A percentile compares a stretch with the other conserved stretches of the same genome.
Evolutionary conservation across 2,329 filamentous ascomycete species (phyloP).

Genomic region (Podosphaera leucotricha): DNA sequence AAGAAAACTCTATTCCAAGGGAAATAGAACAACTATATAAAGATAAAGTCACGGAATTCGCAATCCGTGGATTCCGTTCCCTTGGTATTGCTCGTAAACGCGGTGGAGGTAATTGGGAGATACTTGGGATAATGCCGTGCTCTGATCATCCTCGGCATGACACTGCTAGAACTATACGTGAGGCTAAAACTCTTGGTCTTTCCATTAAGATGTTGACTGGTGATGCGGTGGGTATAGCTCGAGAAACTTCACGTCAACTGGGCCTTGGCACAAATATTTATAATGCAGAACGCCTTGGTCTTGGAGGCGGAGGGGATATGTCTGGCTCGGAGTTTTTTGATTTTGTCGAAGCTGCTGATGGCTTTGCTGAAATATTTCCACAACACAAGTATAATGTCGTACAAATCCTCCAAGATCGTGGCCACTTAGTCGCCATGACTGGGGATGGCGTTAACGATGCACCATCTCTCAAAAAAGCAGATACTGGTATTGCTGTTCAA

Average conservation of each 20-base stretch:
- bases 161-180: slow-evolving; percentile 71
- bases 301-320: slow-evolving; percentile 79
- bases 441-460: slow-evolving; percentile 91
- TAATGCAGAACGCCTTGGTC: slow-evolving; percentile 77
- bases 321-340: slow-evolving; percentile 84
- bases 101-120: slow-evolving; percentile 62
- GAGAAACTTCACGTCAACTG: slow-evolving; percentile 76
- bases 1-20: slow-evolving; percentile 58
- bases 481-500: slow-evolving; percentile 87
- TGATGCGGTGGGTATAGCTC: slow-evolving; percentile 79
- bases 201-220: slow-evolving; percentile 94
- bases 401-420: slow-evolving; percentile 80
- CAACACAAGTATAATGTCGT: slow-evolving; percentile 92
- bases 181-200: slow-evolving; percentile 68
- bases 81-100: slow-evolving; percentile 83
- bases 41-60: slow-evolving; percentile 80
- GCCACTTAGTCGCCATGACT: slow-evolving; percentile 87
- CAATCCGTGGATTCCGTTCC: slow-evolving; percentile 79
- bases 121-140: slow-evolving; percentile 88
- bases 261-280: slow-evolving; percentile 85
- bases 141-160: slow-evolving; percentile 79
- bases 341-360: slow-evolving; percentile 86
- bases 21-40: slow-evolving; percentile 66
- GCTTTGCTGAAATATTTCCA: slow-evolving; percentile 84
- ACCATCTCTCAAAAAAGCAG: slow-evolving; percentile 81